Base-by-base conservation (phyloP, 176 grass and related monocot species). In the Phragmites australis region DNA sequence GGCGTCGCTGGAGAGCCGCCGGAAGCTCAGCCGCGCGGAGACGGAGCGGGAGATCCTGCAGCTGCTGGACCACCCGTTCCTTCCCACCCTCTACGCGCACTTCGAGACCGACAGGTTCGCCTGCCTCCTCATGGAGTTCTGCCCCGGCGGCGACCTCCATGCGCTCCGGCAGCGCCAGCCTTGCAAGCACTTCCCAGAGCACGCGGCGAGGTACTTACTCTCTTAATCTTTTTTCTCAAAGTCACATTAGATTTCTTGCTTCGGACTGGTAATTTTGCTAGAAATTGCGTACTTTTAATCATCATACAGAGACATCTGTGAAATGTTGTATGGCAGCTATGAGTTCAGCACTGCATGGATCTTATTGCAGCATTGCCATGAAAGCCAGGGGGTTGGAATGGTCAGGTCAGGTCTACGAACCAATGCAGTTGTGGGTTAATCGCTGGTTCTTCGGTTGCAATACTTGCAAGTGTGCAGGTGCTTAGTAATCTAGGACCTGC, bases 121-220 rank as follows among this genome's bases (percentile, higher is more conserved):
- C 12, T 99, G 92, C 77, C 90, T 99, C 3, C 90, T 99, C 83
- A 99, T 99, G 96, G 96, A 99, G 67, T 99, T 94, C 79, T 99
- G 96, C 85, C 89, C 84, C 70, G 96, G 96, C 37, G 96, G 96
- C 45, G 96, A 99, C 78, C 91, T 99, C 29, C 96, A 99, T 34
- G 87, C 92, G 1, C 92, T 99, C 65, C 92, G 92, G 58, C 89
- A 91, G 89, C 72, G 89, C 19, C 89, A 91, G 81, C 77, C 89
- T 23, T 81, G 85, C 60, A 92, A 92, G 68, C 82, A 86, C 68
- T 92, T 92, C 82, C 86, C 90, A 0, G 90, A 92, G 56, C 86
- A 92, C 79, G 86, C 90, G 6, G 82, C 90, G 4, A 92, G 90
- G 90, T 92, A 86, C 27, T 13, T 16, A 13, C 12, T 27, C n/a